Evolutionary conservation across 192 early-diverging fungal species (phyloP), one percentile per base, ranked within the genome.

Genomic region (Entomortierella lignicola): DNA sequence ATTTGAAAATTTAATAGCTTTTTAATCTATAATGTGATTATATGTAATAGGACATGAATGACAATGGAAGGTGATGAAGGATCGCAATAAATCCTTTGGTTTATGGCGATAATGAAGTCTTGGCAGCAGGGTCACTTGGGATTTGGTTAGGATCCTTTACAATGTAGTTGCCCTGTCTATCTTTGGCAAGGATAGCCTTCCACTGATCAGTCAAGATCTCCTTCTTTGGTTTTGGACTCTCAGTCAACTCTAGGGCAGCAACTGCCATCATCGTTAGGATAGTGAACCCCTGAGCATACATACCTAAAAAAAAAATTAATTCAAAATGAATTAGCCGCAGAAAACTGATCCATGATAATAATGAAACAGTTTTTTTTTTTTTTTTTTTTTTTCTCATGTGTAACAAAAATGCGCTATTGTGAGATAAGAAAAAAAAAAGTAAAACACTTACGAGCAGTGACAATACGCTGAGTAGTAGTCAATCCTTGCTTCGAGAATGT

Each of bases 121-220:
- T 23, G n/a, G 29, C 31, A 32, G 63, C 31, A 27, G 48, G 23
- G 23, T 37, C 31, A 54, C 51, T 47, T 0, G 63, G 31, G 12
- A 53, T 55, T 13, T 32, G 39, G 11, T 55, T 4, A 39, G 57
- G 30, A 51, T 57, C 74, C 74, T 77, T 77, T 58, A 77, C 54
- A 18, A 77, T 69, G 31, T 63, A 77, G 41, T 77, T 69, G 51
- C 74, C 74, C 25, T 77, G 74, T 0, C 31, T 69, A 29, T 77
- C 74, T 61, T 77, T 77, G 66, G 74, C 74, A 43, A 77, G 37
- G 55, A 77, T 69, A 6, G 74, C 74, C 61, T 77, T 77, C 74
- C 74, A 77, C 26, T 77, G 60, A 39, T 77, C 74, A 0, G 74
- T 77, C 60, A 77, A 17, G 20, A 67, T 44, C 23, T 63, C 66